A percentile compares a stretch with the other conserved stretches of the same genome.
phyloP scores from a whole-genome alignment of 192 early-diverging fungal species.

The Backusella morwellensis region DNA sequence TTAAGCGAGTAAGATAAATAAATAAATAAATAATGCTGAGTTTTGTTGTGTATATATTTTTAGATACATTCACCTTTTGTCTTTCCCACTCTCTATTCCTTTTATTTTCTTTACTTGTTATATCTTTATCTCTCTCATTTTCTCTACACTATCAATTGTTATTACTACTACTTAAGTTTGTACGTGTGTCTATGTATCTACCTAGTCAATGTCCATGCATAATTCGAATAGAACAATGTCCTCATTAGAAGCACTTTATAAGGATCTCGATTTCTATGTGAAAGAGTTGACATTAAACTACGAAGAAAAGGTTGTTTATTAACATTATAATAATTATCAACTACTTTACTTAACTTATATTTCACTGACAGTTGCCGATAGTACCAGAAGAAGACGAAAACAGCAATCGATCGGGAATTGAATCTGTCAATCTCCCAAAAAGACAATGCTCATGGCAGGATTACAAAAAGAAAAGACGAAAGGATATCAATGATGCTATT shows the following conservation, averaged over 20 bases:
- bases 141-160: background rate
- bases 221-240: background rate
- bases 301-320: background rate
- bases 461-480: background rate
- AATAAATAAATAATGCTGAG: background rate
- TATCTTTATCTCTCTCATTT: background rate
- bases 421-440: background rate
- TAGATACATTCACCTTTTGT: background rate
- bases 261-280: background rate
- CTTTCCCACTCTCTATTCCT: background rate
- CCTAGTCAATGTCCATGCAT: background rate
- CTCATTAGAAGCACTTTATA: background rate
- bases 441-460: slow-evolving; percentile 1
- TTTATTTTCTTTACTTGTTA: background rate
- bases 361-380: background rate
- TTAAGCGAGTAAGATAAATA: background rate
- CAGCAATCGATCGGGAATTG: background rate
- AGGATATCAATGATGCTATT: background rate
- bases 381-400: background rate
- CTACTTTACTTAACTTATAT: background rate
- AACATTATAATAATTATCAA: background rate
- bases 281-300: background rate
- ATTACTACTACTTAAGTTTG: background rate
- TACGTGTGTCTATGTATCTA: background rate
- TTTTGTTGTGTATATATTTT: background rate